Conservation (phyloP, 768 basidiomycete species). For the Cyclocybe aegerita region DNA sequence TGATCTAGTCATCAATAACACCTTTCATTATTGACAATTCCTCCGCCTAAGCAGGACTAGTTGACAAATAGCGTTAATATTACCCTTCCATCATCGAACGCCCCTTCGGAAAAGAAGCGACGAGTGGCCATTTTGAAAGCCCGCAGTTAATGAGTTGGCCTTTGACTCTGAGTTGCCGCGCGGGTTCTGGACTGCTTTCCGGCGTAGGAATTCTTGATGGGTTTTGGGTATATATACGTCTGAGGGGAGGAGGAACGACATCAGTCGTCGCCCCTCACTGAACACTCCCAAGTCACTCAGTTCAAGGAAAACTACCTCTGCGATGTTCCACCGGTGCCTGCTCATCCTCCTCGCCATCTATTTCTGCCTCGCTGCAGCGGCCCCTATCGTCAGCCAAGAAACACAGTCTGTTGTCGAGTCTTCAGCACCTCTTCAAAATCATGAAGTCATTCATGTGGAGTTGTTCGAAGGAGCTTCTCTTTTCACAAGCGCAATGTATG, state of each 20-base stretch:
- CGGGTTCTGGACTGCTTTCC: too few relatives aligned
- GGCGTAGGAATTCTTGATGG: too few relatives aligned
- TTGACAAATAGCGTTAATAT: constrained; percentile 9
- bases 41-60: constrained; percentile 13
- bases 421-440: too few relatives aligned
- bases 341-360: constrained; percentile 11
- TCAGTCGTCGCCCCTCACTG: background rate
- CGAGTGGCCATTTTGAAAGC: constrained; percentile 1
- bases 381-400: constrained; percentile 6
- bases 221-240: too few relatives aligned
- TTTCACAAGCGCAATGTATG: background rate
- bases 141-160: constrained; percentile 11
- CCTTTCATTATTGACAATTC: constrained; percentile 5
- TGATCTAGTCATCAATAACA: background rate
- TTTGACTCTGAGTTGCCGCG: constrained; percentile 9
- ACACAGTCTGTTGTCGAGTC: constrained; percentile 1
- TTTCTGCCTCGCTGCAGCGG: constrained; percentile 10
- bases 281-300: background rate
- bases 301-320: background rate
- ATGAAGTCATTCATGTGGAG: background rate
- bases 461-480: too few relatives aligned
- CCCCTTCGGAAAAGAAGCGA: constrained; percentile 13
- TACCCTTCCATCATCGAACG: constrained; percentile 12
- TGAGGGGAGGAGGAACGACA: background rate
- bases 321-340: constrained; percentile 12